A percentile compares a stretch with the other conserved stretches of the same genome.
Evolutionary conservation across 495 filamentous ascomycete genomes (phyloP).

Genomic region (Penicillium egyptiacum): DNA sequence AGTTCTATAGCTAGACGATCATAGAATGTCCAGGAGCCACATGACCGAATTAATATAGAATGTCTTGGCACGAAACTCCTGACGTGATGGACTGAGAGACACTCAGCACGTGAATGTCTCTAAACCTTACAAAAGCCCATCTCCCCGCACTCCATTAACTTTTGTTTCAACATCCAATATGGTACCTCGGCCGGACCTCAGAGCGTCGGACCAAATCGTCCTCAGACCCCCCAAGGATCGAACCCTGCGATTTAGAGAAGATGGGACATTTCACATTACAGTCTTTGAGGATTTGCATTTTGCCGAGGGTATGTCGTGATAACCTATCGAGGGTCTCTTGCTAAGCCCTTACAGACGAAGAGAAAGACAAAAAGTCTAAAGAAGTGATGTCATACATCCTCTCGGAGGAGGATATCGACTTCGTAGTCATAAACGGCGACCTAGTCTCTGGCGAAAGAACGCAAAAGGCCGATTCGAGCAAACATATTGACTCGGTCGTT

Average conservation of each 20-base stretch:
- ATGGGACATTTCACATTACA: slow-evolving; percentile 50
- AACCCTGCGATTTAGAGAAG: slow-evolving; percentile 30
- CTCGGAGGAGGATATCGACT: slow-evolving; percentile 52
- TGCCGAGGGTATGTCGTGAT: slow-evolving; percentile 55
- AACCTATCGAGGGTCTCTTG: too few relatives aligned
- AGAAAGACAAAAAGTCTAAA: slow-evolving; percentile 54
- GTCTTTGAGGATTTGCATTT: slow-evolving; percentile 71
- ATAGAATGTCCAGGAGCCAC: not conserved
- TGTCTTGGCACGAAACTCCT: not conserved
- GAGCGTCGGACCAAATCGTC: not conserved
- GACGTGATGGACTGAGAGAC: not conserved
- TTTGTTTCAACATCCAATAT: not conserved
- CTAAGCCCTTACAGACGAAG: slow-evolving; percentile 12
- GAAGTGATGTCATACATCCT: slow-evolving; percentile 61
- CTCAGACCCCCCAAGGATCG: not conserved
- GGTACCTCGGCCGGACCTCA: slow-evolving; percentile 2
- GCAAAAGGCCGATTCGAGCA: slow-evolving; percentile 54
- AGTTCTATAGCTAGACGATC: too few relatives aligned
- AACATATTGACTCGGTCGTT: slow-evolving; percentile 63
- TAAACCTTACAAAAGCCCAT: not conserved
- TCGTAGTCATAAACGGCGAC: slow-evolving; percentile 74
- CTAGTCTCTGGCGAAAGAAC: slow-evolving; percentile 70
- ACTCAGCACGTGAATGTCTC: not conserved
- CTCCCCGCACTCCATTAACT: not conserved
- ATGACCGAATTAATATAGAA: not conserved